Base-by-base conservation (phyloP, 1,139 yeast species). In the Geotrichum reessii region DNA sequence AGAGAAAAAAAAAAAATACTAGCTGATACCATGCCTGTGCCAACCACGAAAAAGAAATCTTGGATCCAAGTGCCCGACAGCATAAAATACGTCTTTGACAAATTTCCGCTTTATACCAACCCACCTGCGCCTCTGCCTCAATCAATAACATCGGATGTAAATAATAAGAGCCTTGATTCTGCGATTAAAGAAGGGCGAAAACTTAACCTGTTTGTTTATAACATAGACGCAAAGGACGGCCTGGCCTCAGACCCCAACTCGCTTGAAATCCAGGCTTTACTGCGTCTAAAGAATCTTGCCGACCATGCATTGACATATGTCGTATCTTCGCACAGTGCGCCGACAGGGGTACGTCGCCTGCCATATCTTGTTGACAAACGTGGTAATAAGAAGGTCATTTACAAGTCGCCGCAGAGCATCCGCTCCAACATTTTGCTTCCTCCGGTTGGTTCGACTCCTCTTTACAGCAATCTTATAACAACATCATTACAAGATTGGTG, bases 41-140 rank as follows among this genome's bases (percentile, higher is more conserved):
- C 46, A 42, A n/a, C n/a, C 21, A 47, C 50, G 33, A 42, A 55
- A 7, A 25, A 48, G 24, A 55, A 53, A 52, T 52, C 58, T 25
- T 55, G 60, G 61, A 55, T 71, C 64, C 64, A 67, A 50, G 74
- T 82, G 2, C 87, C 87, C 0, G 67, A 60, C 12, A 71, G 77
- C 1, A 66, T 82, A 4, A 74, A 76, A 61, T 63, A 66, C 47
- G 64, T 82, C 3, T 82, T 83, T 63, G 82, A 81, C 56, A 64
- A 73, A 3, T 82, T 83, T 62, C 87, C 87, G 0, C 59, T 81
- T 40, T 62, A 61, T 24, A 70, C 74, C 11, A 71, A 76, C 55
- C 76, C 80, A 0, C 67, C 78, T 1, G 70, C 60, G 4, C 52
- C 55, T 1, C 48, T 58, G 2, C 57, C 58, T 5, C 54, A 17